phyloP scores from a whole-genome alignment of 1,139 yeast genomes.

The Tardiomyces digboiensis region DNA sequence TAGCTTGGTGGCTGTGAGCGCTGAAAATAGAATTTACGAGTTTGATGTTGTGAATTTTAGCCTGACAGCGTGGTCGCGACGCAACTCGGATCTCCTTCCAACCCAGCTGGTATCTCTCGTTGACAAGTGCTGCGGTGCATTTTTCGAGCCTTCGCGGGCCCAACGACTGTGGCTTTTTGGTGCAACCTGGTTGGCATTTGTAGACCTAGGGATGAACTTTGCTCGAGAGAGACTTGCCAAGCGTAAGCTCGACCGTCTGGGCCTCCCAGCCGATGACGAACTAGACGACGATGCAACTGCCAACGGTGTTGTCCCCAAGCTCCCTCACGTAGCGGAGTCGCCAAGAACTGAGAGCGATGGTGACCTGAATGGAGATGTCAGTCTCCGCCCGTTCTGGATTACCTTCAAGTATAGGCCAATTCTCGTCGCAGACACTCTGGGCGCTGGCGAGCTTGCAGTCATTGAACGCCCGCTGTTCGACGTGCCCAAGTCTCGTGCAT shows the following conservation, averaged over 20 bases:
- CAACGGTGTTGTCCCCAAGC: constrained; percentile 17
- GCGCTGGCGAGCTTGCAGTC: constrained; percentile 51
- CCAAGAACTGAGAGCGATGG: constrained; percentile 24
- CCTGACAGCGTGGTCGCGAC: constrained; percentile 72
- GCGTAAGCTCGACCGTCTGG: constrained; percentile 50
- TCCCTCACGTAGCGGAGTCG: constrained; percentile 12
- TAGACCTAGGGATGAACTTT: constrained; percentile 56
- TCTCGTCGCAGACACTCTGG: constrained; percentile 50
- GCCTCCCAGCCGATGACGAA: constrained; percentile 29
- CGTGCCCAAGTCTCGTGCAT: constrained; percentile 62
- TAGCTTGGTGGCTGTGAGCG: constrained; percentile 56
- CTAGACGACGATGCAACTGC: constrained; percentile 23
- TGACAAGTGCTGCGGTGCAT: constrained; percentile 71
- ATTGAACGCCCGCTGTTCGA: constrained; percentile 69
- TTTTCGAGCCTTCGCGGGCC: constrained; percentile 30
- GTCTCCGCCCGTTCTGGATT: constrained; percentile 50
- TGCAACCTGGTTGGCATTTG: constrained; percentile 69
- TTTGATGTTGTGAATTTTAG: constrained; percentile 32
- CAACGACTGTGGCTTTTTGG: constrained; percentile 78
- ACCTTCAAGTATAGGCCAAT: constrained; percentile 73
- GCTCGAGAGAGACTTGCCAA: constrained; percentile 34
- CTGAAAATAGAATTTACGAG: constrained; percentile 69
- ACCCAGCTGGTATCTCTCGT: constrained; percentile 46
- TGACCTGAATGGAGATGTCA: constrained; percentile 22
- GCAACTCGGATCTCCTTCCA: constrained; percentile 70